Evolutionary conservation across 352 stramenopile species (phyloP), one percentile per base, ranked within the genome.

Genomic region (Phytophthora lateralis): DNA sequence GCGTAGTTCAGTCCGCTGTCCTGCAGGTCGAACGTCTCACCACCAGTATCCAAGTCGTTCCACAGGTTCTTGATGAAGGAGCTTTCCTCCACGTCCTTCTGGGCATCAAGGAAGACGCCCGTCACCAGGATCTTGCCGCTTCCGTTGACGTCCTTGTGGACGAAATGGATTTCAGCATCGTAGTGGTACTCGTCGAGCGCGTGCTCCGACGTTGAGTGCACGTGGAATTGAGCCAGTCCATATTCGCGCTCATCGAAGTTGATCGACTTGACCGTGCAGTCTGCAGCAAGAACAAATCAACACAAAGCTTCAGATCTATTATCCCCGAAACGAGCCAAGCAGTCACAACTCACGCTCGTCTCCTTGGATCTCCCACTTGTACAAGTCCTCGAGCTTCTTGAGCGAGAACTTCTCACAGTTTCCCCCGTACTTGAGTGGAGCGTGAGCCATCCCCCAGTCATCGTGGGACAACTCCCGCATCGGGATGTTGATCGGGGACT

Each of bases 401-500:
- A 90, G 37, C 35, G 74, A 80, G 43, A 85, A 90, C 26, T 76
- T 71, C 21, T 76, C 47, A 39, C 80, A 89, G 11, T 81, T 41
- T 8, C 80, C 80, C 4, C 41, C 56, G 52, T 78, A 88, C 44
- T 83, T 79, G 61, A 88, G 60, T 15, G 78, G 80, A 26, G 68
- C 63, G 21, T 67, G 39, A n/a, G 54, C 64, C 20, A 77, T 75
- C 0, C 65, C 66, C 80, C 80, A 87, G 20, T 80, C 54, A n/a
- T 85, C 54, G 44, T 65, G 60, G 11, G 65, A 63, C 6, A 78
- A 47, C 0, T 67, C 49, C 3, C 54, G 60, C 32, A 69, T 47
- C 18, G 71, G 65, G 29, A 90, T 62, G 56, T 85, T 82, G 56
- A 88, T 71, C 3, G 80, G 80, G 24, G 78, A 90, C 66, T 90